These are phyloP conservation scores for Entelexis sorbosivorans DNA, from an alignment of 1,139 yeast genomes.

Conservation along the genomic window DNA sequence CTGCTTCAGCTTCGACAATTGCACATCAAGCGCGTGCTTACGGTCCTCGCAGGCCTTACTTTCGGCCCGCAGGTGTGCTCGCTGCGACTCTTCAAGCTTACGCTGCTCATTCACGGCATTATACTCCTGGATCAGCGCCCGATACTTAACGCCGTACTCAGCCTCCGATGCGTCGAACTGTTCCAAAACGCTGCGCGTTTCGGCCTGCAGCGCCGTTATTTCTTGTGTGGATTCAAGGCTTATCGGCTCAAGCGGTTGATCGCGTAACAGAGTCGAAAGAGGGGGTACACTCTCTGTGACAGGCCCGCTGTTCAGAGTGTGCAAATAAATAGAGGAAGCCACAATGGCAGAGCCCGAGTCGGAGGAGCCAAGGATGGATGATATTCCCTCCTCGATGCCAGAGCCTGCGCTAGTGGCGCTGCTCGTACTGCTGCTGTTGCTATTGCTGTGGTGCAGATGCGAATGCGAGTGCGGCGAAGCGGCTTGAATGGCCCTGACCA, in stretches of 20 bases:
- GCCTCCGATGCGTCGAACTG: constrained; percentile 34
- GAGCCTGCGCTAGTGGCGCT: neutral
- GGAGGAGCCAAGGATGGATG: neutral
- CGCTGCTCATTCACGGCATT: constrained; percentile 38
- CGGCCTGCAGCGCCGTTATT: constrained; percentile 35
- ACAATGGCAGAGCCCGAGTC: neutral
- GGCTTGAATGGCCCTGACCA: constrained; percentile 11
- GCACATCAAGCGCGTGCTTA: constrained; percentile 32
- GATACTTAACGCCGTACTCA: constrained; percentile 38
- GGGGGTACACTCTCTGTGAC: constrained; percentile 6
- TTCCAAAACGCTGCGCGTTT: constrained; percentile 36
- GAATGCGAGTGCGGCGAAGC: neutral
- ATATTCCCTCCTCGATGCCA: neutral
- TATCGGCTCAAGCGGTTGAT: neutral
- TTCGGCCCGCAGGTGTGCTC: constrained; percentile 40
- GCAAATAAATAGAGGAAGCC: constrained; percentile 4
- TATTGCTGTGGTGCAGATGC: neutral
- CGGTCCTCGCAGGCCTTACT: constrained; percentile 40
- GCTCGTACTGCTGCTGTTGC: neutral
- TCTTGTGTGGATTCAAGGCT: neutral
- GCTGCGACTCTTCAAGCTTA: constrained; percentile 40
- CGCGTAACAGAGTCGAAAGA: neutral
- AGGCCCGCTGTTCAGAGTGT: constrained; percentile 6
- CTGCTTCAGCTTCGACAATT: constrained; percentile 26
- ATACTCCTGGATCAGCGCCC: constrained; percentile 34